Percentiles rank a stretch among this genome's conserved stretches.
Evolutionary conservation across 805 yeast genomes (phyloP).

Genomic region (Komagataella ulmi): DNA sequence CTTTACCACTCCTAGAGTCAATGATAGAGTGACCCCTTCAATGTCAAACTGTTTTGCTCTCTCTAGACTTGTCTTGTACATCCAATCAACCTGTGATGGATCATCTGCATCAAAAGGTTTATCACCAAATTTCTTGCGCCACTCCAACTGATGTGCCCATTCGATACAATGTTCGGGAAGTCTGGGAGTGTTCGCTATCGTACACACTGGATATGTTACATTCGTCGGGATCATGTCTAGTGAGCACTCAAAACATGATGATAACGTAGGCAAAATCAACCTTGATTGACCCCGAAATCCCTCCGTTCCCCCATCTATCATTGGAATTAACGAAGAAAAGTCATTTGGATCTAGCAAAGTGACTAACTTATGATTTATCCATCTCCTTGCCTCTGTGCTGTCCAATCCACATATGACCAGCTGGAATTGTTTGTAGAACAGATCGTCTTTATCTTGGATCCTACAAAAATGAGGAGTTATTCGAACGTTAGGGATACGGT

Average conservation of each 20-base stretch:
- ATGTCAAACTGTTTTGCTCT: slow-evolving; percentile 61
- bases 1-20: slow-evolving; percentile 80
- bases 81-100: slow-evolving; percentile 50
- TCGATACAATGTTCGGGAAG: slow-evolving; percentile 90
- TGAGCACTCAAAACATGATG: slow-evolving; percentile 91
- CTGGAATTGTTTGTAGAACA: slow-evolving; percentile 55
- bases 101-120: slow-evolving; percentile 53
- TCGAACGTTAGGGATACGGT: slow-evolving; percentile 26
- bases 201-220: slow-evolving; percentile 76
- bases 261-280: slow-evolving; percentile 70
- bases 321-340: slow-evolving; percentile 38
- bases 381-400: slow-evolving; percentile 78
- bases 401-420: slow-evolving; percentile 82
- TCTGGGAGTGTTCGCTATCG: slow-evolving; percentile 90
- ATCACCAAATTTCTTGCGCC: slow-evolving; percentile 43
- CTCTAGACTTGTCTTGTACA: slow-evolving; percentile 35
- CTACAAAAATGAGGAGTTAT: slow-evolving; percentile 50
- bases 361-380: slow-evolving; percentile 67
- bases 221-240: slow-evolving; percentile 55
- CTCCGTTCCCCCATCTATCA: slow-evolving; percentile 93
- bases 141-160: slow-evolving; percentile 68
- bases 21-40: slow-evolving; percentile 56
- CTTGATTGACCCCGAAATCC: slow-evolving; percentile 89
- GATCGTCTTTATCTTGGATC: slow-evolving; percentile 49
- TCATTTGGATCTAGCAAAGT: slow-evolving; percentile 43